A percentile compares a stretch with the other conserved stretches of the same genome.
phyloP scores from a whole-genome alignment of 1,284 basidiomycete species.

The Ustilago tritici region DNA sequence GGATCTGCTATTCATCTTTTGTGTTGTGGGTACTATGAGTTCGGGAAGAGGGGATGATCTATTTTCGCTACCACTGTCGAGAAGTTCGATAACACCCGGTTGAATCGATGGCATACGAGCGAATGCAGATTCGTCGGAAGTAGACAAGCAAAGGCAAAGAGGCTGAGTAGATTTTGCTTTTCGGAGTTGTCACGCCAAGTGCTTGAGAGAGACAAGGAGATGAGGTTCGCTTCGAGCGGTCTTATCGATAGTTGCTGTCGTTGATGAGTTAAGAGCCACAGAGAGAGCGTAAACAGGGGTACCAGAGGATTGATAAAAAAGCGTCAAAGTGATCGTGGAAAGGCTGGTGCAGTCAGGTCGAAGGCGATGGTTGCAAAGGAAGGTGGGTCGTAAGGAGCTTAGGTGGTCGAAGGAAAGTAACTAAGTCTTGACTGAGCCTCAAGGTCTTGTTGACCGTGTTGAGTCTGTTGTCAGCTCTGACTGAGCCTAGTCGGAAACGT shows the following conservation, averaged over 20 bases:
- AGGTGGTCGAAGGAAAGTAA: background rate
- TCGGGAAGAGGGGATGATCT: conserved; percentile 37
- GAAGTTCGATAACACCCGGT: conserved; percentile 37
- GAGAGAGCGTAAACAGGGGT: background rate
- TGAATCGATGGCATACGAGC: conserved; percentile 21
- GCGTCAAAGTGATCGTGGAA: background rate
- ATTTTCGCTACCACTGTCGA: conserved; percentile 26
- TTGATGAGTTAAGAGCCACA: background rate
- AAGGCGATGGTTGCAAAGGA: conserved; percentile 3
- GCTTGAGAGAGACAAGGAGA: background rate
- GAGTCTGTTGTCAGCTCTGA: background rate
- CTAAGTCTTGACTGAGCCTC: background rate
- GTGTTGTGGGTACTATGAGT: background rate
- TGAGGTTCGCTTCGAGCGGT: background rate
- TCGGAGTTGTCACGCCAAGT: background rate
- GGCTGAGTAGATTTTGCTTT: background rate
- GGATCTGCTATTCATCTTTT: conserved; percentile 31
- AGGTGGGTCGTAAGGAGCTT: background rate
- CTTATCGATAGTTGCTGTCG: background rate
- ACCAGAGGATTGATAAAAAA: background rate
- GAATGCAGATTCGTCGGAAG: background rate
- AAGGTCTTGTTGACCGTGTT: background rate
- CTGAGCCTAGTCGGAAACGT: conserved; percentile 4
- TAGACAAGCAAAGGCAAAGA: background rate
- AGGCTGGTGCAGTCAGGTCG: background rate